Evolutionary conservation across 345 rosid species (phyloP).

Genomic region (Capsella bursapastoris): DNA sequence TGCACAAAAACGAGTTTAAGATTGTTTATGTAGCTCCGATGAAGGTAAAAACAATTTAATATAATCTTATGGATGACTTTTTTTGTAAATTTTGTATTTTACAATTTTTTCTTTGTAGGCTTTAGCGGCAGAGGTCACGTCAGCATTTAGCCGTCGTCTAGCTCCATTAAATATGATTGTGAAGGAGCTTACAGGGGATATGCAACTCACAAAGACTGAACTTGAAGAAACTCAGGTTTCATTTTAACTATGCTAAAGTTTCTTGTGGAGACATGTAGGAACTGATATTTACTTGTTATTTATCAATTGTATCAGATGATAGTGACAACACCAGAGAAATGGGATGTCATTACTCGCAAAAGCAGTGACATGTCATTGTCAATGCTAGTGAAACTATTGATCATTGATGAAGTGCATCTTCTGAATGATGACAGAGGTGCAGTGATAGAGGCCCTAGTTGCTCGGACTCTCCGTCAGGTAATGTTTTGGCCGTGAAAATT

Average conservation of each 20-base stretch:
- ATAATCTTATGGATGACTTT: slow-evolving; percentile 9
- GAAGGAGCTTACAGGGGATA: slow-evolving; percentile 98
- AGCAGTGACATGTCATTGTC: slow-evolving; percentile 99
- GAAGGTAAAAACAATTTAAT: slow-evolving; percentile 64
- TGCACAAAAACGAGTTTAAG: slow-evolving; percentile 94
- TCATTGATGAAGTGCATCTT: slow-evolving; percentile 98
- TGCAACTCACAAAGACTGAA: slow-evolving; percentile 92
- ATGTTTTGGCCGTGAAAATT: slow-evolving; percentile 28
- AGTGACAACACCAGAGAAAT: slow-evolving; percentile 98
- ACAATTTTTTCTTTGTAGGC: slow-evolving; percentile 58
- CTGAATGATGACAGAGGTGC: slow-evolving; percentile 99
- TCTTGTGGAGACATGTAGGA: slow-evolving; percentile 15
- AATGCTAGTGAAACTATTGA: slow-evolving; percentile 94
- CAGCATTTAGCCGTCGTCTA: slow-evolving; percentile 87
- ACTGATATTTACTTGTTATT: slow-evolving; percentile 32
- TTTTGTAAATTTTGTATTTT: slow-evolving; percentile 23
- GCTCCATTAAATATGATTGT: slow-evolving; percentile 89
- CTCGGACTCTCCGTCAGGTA: slow-evolving; percentile 99
- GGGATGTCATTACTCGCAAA: slow-evolving; percentile 99
- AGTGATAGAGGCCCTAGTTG: slow-evolving; percentile 97
- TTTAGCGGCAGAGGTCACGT: slow-evolving; percentile 95
- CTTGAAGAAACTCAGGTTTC: slow-evolving; percentile 95
- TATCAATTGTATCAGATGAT: slow-evolving; percentile 72
- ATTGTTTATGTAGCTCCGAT: slow-evolving; percentile 99
- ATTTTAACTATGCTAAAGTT: slow-evolving; percentile 31